These are phyloP conservation scores for Oryza meridionalis DNA, from an alignment of 176 grass and related monocot genomes.

Conservation along the genomic window DNA sequence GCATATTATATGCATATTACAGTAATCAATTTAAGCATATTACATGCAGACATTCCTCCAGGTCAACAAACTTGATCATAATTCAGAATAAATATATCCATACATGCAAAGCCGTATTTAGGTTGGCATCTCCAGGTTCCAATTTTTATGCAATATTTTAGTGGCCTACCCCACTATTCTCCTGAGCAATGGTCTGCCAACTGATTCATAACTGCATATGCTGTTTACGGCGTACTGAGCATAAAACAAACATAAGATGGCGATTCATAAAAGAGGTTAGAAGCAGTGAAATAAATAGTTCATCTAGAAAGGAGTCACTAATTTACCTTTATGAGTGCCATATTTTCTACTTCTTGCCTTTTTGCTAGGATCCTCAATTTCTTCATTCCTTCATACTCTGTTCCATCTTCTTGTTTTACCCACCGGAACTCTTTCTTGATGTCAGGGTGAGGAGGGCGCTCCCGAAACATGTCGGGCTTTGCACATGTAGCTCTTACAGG, in stretches of 20 bases:
- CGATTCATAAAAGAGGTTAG: background rate
- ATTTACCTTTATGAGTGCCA: slow-evolving; percentile 66
- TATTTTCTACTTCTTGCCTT: slow-evolving; percentile 57
- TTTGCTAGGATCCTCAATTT: slow-evolving; percentile 50
- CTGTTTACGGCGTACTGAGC: background rate
- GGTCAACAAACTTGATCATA: no score
- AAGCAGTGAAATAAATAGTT: background rate
- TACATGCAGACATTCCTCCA: no score
- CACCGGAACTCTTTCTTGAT: slow-evolving; percentile 49
- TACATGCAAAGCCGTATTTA: no score
- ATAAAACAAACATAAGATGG: background rate
- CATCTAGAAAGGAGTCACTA: background rate
- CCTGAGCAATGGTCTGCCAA: background rate
- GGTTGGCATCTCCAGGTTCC: no score
- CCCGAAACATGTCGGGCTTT: slow-evolving; percentile 45
- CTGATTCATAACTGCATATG: background rate
- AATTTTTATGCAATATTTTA: no score
- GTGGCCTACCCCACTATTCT: no score
- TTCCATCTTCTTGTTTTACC: slow-evolving; percentile 41
- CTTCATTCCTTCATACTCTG: slow-evolving; percentile 41
- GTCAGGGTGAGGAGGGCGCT: slow-evolving; percentile 52
- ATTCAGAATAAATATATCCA: no score
- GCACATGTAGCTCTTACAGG: slow-evolving; percentile 47
- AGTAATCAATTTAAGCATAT: no score
- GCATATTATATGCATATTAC: no score